These are phyloP conservation scores for Ashbya aceris DNA, from an alignment of 1,139 yeast species.

Conservation along the genomic window DNA sequence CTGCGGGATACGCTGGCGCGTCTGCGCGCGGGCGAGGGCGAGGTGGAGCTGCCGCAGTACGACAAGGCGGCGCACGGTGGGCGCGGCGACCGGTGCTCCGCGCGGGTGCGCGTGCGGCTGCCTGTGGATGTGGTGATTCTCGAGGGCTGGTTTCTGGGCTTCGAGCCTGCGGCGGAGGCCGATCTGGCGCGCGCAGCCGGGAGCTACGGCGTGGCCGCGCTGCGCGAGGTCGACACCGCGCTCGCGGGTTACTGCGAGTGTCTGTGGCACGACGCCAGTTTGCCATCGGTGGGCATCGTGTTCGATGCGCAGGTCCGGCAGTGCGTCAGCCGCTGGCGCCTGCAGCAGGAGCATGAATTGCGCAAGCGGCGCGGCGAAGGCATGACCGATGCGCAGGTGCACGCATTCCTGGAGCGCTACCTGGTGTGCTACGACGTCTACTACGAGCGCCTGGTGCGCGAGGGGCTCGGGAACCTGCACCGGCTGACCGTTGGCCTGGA, in stretches of 20 bases:
- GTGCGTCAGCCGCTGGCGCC: slow-evolving; percentile 73
- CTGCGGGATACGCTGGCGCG: slow-evolving; percentile 24
- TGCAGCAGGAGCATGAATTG: slow-evolving; percentile 72
- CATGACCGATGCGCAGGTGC: slow-evolving; percentile 68
- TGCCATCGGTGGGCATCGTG: slow-evolving; percentile 53
- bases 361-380: slow-evolving; percentile 52
- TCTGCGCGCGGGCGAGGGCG: slow-evolving; percentile 23
- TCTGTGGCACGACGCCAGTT: slow-evolving; percentile 54
- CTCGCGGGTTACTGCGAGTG: slow-evolving; percentile 43
- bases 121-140: slow-evolving; percentile 59
- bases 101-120: slow-evolving; percentile 23
- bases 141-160: slow-evolving; percentile 96
- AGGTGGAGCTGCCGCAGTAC: slow-evolving; percentile 46
- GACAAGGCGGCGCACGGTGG: slow-evolving; percentile 73
- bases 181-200: slow-evolving; percentile 14
- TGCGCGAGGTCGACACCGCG: slow-evolving; percentile 40
- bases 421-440: slow-evolving; percentile 79
- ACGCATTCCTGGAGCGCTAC: slow-evolving; percentile 64
- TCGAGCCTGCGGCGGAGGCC: slow-evolving; percentile 37
- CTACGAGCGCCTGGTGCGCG: slow-evolving; percentile 36
- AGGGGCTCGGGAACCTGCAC: slow-evolving; percentile 25
- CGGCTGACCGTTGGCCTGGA: slow-evolving; percentile 15
- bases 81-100: slow-evolving; percentile 60
- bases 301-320: slow-evolving; percentile 48
- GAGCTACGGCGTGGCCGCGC: slow-evolving; percentile 13